Evolutionary conservation across 305 asterid species (phyloP).

Genomic region (Fraxinus sp.): DNA sequence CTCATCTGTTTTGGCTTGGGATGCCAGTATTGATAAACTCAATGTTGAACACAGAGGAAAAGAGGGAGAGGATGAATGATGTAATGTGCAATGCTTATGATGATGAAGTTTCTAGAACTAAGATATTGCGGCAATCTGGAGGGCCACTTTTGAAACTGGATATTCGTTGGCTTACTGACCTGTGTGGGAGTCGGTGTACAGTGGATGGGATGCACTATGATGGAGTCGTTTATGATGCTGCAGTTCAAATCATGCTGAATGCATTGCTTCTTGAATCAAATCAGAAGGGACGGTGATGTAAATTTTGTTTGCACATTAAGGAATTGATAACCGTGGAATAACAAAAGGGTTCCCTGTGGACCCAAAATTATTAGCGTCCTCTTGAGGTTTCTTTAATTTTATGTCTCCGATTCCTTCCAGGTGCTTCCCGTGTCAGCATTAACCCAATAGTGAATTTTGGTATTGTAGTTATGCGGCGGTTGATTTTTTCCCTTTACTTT

Average conservation of each 20-base stretch:
- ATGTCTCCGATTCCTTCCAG: constrained; percentile 19
- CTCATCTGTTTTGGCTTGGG: constrained; percentile 86
- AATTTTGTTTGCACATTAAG: constrained; percentile 24
- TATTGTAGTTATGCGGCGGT: constrained; percentile 28
- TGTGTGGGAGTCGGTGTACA: constrained; percentile 70
- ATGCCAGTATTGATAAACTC: constrained; percentile 77
- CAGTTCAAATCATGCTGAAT: constrained; percentile 77
- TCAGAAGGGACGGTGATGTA: constrained; percentile 53
- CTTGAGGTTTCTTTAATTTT: constrained; percentile 15
- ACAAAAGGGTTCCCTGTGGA: constrained; percentile 14
- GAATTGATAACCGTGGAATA: constrained; percentile 26
- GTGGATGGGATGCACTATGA: constrained; percentile 88
- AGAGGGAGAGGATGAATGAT: constrained; percentile 65
- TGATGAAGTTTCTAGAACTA: constrained; percentile 47
- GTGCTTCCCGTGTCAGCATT: constrained; percentile 25
- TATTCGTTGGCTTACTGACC: constrained; percentile 51
- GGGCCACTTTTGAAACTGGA: constrained; percentile 76
- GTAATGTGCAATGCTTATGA: constrained; percentile 47
- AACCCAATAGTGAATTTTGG: constrained; percentile 29
- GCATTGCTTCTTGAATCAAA: constrained; percentile 82
- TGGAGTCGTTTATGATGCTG: constrained; percentile 70
- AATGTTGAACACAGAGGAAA: constrained; percentile 67
- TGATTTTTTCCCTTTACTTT: constrained; percentile 20
- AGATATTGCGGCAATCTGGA: constrained; percentile 55
- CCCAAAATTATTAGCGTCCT: neutral